Percentiles rank a stretch among this genome's conserved stretches.
These are phyloP conservation scores for Phytophthora agathidicida DNA, from an alignment of 352 stramenopile species.

Conservation along the genomic window DNA sequence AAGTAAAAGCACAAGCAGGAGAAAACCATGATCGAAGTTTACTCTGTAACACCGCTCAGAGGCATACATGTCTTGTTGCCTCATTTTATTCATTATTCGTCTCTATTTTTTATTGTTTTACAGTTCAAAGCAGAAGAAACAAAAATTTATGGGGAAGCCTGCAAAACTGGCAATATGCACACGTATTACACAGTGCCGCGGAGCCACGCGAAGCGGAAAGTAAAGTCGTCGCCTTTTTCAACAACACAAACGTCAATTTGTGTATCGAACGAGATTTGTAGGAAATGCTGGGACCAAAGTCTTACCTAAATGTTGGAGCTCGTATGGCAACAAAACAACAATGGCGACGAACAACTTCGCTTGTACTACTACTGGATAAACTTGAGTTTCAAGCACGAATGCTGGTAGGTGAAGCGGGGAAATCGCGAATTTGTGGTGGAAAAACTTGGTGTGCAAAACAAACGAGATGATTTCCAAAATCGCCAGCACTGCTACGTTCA, in stretches of 20 bases:
- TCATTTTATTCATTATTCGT: too few species aligned
- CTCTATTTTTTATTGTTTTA: conserved; percentile 4
- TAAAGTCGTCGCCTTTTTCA: conserved; percentile 28
- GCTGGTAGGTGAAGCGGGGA: conserved; percentile 35
- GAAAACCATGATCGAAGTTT: too few species aligned
- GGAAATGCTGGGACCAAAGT: too few species aligned
- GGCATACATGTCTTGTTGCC: too few species aligned
- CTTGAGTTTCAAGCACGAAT: conserved; percentile 46
- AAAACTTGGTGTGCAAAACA: conserved; percentile 17
- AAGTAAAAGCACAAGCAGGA: too few species aligned
- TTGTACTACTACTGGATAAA: conserved; percentile 12
- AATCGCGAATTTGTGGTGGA: conserved; percentile 35
- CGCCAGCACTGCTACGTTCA: conserved; percentile 26
- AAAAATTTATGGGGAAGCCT: too few species aligned
- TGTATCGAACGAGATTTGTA: too few species aligned
- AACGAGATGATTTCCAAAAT: conserved; percentile 40
- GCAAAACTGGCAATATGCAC: not conserved
- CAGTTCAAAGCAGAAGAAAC: too few species aligned
- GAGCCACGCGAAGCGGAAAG: conserved; percentile 36
- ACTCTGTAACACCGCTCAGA: too few species aligned
- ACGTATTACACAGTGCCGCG: too few species aligned
- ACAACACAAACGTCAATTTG: too few species aligned
- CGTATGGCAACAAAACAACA: conserved; percentile 21
- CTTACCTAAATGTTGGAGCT: conserved; percentile 21
- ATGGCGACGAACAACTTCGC: conserved; percentile 9